phyloP scores from a whole-genome alignment of 345 rosid genomes.

The Dovyalis caffra region DNA sequence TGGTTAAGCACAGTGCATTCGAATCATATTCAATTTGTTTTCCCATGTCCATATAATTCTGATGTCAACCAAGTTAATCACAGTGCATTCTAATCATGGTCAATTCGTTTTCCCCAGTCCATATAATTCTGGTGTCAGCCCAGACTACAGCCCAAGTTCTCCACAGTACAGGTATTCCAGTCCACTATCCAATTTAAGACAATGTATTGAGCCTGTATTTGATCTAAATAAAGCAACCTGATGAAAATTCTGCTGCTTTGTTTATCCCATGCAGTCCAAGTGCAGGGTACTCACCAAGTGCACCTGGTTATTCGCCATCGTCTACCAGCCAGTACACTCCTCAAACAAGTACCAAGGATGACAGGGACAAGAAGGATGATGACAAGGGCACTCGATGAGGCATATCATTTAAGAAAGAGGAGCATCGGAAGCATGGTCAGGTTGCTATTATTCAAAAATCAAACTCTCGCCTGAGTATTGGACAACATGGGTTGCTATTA shows the following conservation, averaged over 20 bases:
- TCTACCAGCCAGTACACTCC: slow-evolving; percentile 81
- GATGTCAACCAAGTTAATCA: no score
- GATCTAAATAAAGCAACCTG: not conserved
- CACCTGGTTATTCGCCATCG: slow-evolving; percentile 79
- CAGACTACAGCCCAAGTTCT: slow-evolving; percentile 78
- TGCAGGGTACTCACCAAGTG: slow-evolving; percentile 82
- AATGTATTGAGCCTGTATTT: not conserved
- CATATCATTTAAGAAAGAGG: no score
- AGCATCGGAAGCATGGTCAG: no score
- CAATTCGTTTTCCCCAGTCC: slow-evolving; percentile 48
- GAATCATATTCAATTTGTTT: no score
- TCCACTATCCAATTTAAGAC: not conserved
- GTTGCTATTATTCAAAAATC: no score
- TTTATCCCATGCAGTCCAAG: slow-evolving; percentile 47
- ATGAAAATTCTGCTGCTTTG: not conserved
- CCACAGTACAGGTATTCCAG: slow-evolving; percentile 53
- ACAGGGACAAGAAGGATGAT: slow-evolving; percentile 34
- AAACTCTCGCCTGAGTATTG: no score
- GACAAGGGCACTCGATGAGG: slow-evolving; percentile 14
- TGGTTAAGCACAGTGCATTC: no score
- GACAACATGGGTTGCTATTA: no score
- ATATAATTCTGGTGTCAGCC: slow-evolving; percentile 65
- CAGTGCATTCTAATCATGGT: no score
- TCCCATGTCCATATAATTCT: no score
- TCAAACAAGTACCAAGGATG: slow-evolving; percentile 56